Conservation (phyloP, 2,329 filamentous ascomycete species). For the Fusarium sp. region DNA sequence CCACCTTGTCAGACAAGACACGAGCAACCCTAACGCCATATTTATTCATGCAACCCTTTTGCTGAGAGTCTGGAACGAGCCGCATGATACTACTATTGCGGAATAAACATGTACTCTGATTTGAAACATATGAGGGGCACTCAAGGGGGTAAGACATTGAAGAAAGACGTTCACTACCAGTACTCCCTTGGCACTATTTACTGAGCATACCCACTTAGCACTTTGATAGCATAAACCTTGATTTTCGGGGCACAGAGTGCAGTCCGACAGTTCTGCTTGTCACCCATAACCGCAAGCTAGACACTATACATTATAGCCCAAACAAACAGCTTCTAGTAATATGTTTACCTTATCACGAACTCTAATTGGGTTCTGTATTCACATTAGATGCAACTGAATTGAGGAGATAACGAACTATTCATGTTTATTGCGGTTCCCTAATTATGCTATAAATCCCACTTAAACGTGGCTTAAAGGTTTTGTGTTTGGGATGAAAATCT, state of each 20-base stretch:
- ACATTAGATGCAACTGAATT: no score
- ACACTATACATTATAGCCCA: background rate
- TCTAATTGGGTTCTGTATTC: no score
- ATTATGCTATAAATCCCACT: no score
- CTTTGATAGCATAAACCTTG: background rate
- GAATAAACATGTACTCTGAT: background rate
- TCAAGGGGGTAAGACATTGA: no score
- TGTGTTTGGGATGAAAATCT: no score
- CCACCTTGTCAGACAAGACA: background rate
- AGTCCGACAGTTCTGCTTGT: background rate
- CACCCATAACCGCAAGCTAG: background rate
- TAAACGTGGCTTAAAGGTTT: no score
- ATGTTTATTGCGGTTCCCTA: no score
- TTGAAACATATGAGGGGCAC: no score
- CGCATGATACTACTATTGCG: background rate
- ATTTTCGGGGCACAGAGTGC: background rate
- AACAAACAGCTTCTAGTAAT: background rate
- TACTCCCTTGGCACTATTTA: background rate
- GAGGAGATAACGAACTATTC: no score
- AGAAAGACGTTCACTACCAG: background rate
- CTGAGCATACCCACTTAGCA: background rate
- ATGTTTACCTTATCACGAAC: background rate
- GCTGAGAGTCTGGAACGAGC: background rate
- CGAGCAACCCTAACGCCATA: background rate
- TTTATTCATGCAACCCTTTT: background rate